Evolutionary conservation across 2,329 filamentous ascomycete genomes (phyloP).

Genomic region (Neonectria neomacrospora): DNA sequence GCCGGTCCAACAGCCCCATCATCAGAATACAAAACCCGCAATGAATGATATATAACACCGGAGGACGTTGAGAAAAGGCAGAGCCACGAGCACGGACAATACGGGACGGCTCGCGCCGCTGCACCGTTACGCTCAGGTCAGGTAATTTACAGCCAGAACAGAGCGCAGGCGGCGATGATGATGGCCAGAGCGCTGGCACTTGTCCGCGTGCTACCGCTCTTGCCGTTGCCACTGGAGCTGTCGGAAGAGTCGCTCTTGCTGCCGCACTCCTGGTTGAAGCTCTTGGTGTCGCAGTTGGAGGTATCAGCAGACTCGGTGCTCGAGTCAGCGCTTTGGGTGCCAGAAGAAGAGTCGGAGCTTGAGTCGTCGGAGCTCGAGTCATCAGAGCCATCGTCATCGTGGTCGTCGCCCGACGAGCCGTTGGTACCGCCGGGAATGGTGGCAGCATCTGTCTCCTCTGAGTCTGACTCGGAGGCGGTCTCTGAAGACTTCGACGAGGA

Average conservation of each 20-base stretch:
- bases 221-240: constrained; percentile 48
- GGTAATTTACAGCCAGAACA: constrained; percentile 49
- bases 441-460: constrained; percentile 30
- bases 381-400: constrained; percentile 21
- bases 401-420: constrained; percentile 16
- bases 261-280: constrained; percentile 56
- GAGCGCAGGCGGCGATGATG: constrained; percentile 50
- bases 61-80: constrained; percentile 3
- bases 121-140: not conserved
- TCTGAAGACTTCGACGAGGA: constrained; percentile 29
- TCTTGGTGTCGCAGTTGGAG: constrained; percentile 49
- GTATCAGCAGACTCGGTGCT: constrained; percentile 39
- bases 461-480: constrained; percentile 16
- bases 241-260: constrained; percentile 29
- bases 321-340: constrained; percentile 29
- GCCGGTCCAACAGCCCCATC: constrained; percentile 33
- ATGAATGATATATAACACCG: constrained; percentile 37
- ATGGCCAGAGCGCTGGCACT: constrained; percentile 52
- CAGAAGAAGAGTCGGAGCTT: constrained; percentile 26
- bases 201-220: constrained; percentile 47
- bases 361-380: constrained; percentile 27
- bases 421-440: constrained; percentile 35
- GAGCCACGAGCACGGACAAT: constrained; percentile 6
- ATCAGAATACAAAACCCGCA: constrained; percentile 37
- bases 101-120: not conserved